Evolutionary conservation across 257 asterid species (phyloP).

Genomic region (Nicotiana noctiflora): DNA sequence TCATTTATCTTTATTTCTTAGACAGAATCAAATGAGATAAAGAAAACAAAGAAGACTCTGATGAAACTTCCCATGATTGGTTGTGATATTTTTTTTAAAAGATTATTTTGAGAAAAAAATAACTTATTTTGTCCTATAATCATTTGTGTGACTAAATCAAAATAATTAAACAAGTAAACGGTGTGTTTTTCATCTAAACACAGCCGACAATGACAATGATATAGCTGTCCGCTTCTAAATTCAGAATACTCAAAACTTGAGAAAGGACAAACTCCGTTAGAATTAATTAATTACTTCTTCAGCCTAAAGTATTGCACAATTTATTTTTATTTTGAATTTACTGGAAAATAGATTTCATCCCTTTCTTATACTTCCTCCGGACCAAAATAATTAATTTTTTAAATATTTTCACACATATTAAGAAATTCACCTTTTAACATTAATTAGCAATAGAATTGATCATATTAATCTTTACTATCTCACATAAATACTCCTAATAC

Average conservation of each 20-base stretch:
- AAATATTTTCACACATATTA: no score
- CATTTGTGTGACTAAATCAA: constrained; percentile 12
- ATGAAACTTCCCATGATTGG: constrained; percentile 25
- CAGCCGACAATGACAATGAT: constrained; percentile 38
- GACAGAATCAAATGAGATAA: constrained; percentile 26
- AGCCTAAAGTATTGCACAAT: neutral
- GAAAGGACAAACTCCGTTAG: constrained; percentile 11
- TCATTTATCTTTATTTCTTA: neutral
- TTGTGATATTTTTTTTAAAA: neutral
- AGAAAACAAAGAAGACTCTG: constrained; percentile 12
- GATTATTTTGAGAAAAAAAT: neutral
- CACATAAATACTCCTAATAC: no score
- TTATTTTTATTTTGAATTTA: neutral
- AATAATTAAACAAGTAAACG: constrained; percentile 8
- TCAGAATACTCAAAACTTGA: neutral
- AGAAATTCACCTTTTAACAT: no score
- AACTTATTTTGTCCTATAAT: constrained; percentile 16
- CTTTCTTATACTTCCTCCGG: no score
- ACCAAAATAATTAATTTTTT: no score
- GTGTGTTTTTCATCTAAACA: constrained; percentile 15
- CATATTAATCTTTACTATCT: no score
- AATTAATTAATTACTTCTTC: neutral
- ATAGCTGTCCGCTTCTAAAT: constrained; percentile 22
- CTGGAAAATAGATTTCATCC: neutral
- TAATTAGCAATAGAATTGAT: no score